Evolutionary conservation across 768 basidiomycete genomes (phyloP).

Genomic region (Suillus clintonianus): DNA sequence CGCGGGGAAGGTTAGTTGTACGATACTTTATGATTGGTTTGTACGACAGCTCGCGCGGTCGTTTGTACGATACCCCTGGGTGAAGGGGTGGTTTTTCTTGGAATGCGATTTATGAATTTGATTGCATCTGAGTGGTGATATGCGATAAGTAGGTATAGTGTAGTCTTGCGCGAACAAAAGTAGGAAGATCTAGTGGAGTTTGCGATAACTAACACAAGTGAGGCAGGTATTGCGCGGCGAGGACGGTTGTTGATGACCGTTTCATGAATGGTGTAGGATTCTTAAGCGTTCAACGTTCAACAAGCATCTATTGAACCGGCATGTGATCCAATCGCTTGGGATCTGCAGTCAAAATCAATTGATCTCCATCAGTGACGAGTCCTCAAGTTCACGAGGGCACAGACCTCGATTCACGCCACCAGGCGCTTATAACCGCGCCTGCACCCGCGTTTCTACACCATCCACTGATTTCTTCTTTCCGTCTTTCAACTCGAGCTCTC

Average conservation of each 20-base stretch:
- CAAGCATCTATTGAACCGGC: not conserved
- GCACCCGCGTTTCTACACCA: not conserved
- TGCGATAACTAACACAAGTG: not conserved
- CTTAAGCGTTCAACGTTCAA: not conserved
- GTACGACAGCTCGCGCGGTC: not conserved
- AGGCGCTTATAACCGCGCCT: not conserved
- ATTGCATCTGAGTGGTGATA: not conserved
- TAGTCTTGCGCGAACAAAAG: not conserved
- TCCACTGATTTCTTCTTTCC: not conserved
- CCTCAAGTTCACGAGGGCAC: not conserved
- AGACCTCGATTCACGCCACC: not conserved
- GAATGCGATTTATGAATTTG: too few relatives aligned
- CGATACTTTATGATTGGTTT: not conserved
- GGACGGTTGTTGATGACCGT: too few relatives aligned
- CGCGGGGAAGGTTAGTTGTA: not conserved
- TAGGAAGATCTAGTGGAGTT: not conserved
- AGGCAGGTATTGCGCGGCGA: not conserved
- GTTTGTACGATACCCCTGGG: not conserved
- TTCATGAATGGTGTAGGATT: not conserved
- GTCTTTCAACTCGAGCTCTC: not conserved
- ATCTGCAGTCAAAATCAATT: not conserved
- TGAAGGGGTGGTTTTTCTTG: not conserved
- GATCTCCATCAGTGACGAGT: not conserved
- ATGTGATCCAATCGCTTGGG: not conserved
- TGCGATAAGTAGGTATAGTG: not conserved